Conservation (phyloP, 768 basidiomycete genomes). For the Gloeostereum incarnatum region DNA sequence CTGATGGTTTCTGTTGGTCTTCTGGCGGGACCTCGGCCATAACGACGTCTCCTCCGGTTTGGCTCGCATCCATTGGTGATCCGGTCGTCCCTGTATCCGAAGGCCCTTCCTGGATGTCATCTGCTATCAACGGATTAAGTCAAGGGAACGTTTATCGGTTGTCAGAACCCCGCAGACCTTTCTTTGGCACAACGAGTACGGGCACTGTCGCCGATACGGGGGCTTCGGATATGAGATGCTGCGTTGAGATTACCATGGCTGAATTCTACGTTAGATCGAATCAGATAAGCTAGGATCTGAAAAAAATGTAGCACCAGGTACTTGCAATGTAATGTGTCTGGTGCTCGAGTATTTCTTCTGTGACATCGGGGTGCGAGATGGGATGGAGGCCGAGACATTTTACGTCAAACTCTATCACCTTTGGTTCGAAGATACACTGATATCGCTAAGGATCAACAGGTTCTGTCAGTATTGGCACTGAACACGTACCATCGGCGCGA, state of each 20-base stretch:
- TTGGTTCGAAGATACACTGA: conserved; percentile 89
- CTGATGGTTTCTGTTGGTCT: conserved; percentile 11
- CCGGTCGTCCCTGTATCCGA: conserved; percentile 17
- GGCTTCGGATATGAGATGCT: conserved; percentile 61
- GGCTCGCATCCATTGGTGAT: conserved; percentile 33
- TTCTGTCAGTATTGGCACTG: neutral
- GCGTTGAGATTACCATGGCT: conserved; percentile 87
- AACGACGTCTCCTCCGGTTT: conserved; percentile 38
- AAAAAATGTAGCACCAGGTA: conserved; percentile 27
- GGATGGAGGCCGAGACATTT: conserved; percentile 47
- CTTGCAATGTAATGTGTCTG: too few relatives aligned
- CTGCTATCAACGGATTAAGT: too few relatives aligned
- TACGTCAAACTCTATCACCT: conserved; percentile 81
- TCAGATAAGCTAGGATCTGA: neutral
- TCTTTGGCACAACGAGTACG: conserved; percentile 1
- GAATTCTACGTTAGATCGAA: conserved; percentile 47
- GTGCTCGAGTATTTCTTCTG: conserved; percentile 66
- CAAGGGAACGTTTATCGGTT: conserved; percentile 3
- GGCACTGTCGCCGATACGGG: too few relatives aligned
- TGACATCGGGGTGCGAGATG: conserved; percentile 48
- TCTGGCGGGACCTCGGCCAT: conserved; percentile 16
- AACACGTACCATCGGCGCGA: conserved; percentile 80
- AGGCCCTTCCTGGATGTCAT: too few relatives aligned
- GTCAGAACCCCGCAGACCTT: neutral
- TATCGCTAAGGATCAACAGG: neutral